Percentiles rank a stretch among this genome's conserved stretches.
These are phyloP conservation scores for Ailanthus altissimus DNA, from an alignment of 345 rosid species.

Conservation along the genomic window DNA sequence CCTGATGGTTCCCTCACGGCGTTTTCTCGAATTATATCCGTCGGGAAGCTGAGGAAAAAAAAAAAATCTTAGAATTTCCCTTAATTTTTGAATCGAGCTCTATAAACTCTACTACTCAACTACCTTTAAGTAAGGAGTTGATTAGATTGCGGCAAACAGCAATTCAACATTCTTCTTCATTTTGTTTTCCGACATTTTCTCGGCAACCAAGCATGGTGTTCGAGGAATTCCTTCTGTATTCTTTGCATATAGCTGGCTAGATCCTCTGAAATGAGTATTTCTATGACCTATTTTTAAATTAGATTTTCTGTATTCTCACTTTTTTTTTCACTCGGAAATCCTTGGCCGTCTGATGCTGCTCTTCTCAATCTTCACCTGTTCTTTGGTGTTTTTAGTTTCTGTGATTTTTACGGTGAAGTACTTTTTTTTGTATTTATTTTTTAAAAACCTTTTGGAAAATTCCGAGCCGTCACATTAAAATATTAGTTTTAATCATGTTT, in stretches of 20 bases:
- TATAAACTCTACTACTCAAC: not conserved
- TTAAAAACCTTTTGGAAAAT: not conserved
- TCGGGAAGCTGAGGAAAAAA: not conserved
- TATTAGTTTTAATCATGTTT: not conserved
- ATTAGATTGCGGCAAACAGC: not conserved
- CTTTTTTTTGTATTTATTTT: not conserved
- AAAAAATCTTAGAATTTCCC: not conserved
- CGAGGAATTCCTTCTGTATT: not conserved
- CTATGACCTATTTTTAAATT: not conserved
- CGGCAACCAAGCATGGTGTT: not conserved
- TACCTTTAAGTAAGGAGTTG: not conserved
- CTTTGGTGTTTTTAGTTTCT: not conserved
- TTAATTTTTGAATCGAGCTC: not conserved
- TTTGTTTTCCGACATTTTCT: slow-evolving; percentile 7
- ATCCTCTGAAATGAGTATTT: slow-evolving; percentile 1
- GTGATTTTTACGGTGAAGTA: not conserved
- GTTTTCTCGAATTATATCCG: slow-evolving; percentile 2
- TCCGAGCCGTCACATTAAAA: not conserved
- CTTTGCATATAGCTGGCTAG: not conserved
- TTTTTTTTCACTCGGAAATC: not conserved
- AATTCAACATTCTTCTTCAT: not conserved
- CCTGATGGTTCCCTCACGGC: not conserved
- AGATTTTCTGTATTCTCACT: slow-evolving; percentile 5
- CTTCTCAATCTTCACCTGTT: slow-evolving; percentile 1
- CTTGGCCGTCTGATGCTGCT: not conserved